Percentiles rank a stretch among this genome's conserved stretches.
Evolutionary conservation across 257 asterid genomes (phyloP).

Genomic region (Penstemon davidsonii): DNA sequence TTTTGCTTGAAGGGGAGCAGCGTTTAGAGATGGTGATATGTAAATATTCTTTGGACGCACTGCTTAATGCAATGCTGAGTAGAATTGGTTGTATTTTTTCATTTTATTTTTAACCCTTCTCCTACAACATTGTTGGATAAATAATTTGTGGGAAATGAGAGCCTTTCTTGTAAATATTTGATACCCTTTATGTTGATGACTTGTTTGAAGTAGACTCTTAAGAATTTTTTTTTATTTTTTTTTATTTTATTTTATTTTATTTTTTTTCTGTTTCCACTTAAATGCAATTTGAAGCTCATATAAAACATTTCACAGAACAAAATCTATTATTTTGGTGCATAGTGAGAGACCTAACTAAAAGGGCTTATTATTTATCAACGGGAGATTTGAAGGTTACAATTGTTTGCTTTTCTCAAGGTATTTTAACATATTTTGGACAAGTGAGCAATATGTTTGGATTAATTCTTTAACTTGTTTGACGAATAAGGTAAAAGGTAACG

Average conservation of each 20-base stretch:
- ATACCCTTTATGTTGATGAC: not conserved
- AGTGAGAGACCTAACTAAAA: too few relatives aligned
- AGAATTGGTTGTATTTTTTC: conserved; percentile 39
- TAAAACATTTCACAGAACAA: too few relatives aligned
- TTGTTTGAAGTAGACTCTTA: not conserved
- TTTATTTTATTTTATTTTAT: not conserved
- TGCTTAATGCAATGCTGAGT: conserved; percentile 35
- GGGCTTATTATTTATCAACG: too few relatives aligned
- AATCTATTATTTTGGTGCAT: too few relatives aligned
- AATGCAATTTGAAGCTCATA: not conserved
- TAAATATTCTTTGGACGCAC: conserved; percentile 57
- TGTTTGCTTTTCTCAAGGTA: too few relatives aligned
- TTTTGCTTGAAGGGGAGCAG: conserved; percentile 27
- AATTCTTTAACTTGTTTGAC: too few relatives aligned
- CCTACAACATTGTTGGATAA: conserved; percentile 57
- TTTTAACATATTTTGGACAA: too few relatives aligned
- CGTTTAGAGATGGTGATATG: conserved; percentile 36
- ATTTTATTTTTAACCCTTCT: conserved; percentile 25
- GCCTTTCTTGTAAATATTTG: conserved; percentile 37
- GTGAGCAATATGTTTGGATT: too few relatives aligned
- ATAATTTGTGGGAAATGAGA: conserved; percentile 54
- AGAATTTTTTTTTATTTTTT: not conserved
- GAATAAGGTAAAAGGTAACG: too few relatives aligned
- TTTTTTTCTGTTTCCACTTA: not conserved
- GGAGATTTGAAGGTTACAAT: too few relatives aligned